A percentile compares a stretch with the other conserved stretches of the same genome.
Conservation (phyloP, 495 filamentous ascomycete species). For the Aspergillus sclerotiicarbonarius region DNA sequence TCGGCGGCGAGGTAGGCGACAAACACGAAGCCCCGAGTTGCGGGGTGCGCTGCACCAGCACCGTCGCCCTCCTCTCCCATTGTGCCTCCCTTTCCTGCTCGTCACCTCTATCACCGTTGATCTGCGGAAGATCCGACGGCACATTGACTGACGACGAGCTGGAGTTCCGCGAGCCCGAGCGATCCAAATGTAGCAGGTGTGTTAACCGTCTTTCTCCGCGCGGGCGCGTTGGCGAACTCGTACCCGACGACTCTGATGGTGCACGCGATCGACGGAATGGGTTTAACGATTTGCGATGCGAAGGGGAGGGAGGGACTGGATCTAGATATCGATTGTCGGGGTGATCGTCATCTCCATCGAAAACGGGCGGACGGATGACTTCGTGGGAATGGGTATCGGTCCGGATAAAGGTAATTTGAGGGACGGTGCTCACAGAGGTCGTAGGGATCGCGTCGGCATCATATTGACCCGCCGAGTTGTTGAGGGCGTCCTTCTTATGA, state of each 20-base stretch:
- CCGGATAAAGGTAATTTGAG: constrained; percentile 80
- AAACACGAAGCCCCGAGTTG: constrained; percentile 28
- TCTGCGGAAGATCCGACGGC: constrained; percentile 74
- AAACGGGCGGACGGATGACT: constrained; percentile 63
- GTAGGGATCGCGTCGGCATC: constrained; percentile 3
- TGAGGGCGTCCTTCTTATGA: constrained; percentile 67
- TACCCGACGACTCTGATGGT: constrained; percentile 35
- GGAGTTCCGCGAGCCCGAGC: constrained; percentile 52
- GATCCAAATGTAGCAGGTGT: constrained; percentile 66
- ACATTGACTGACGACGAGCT: constrained; percentile 65
- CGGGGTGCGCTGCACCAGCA: constrained; percentile 69
- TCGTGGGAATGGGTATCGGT: constrained; percentile 80
- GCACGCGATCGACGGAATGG: constrained; percentile 48
- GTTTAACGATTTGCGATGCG: constrained; percentile 48
- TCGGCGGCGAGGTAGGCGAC: constrained; percentile 19
- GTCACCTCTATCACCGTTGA: constrained; percentile 50
- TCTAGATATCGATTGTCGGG: constrained; percentile 16
- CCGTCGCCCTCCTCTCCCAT: constrained; percentile 90
- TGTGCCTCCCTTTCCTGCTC: constrained; percentile 52
- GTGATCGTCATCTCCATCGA: constrained; percentile 39
- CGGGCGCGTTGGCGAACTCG: constrained; percentile 24
- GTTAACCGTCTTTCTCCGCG: constrained; percentile 57
- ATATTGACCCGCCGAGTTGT: constrained; percentile 21
- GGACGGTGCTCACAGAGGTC: constrained; percentile 34
- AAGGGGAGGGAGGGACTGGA: constrained; percentile 27